Evolutionary conservation across 257 asterid species (phyloP).

Genomic region (Dorcoceras hygrometricum): DNA sequence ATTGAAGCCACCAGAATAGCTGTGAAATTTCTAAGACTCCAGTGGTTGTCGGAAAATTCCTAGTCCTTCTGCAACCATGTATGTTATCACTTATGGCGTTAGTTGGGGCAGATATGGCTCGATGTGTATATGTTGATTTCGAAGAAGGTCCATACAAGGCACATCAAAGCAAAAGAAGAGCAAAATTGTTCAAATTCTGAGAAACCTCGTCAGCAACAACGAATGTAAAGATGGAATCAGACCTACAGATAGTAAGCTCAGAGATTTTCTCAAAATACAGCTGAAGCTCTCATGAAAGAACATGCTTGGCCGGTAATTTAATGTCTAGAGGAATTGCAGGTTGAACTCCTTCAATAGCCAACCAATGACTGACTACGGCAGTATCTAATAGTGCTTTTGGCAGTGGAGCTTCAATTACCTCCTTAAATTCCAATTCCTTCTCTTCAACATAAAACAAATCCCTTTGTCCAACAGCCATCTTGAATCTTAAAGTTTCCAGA

Average conservation of each 20-base stretch:
- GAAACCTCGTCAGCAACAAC: conserved; percentile 15
- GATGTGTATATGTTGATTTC: too few relatives aligned
- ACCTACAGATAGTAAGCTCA: conserved; percentile 9
- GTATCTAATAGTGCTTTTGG: background rate
- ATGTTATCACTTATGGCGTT: conserved; percentile 9
- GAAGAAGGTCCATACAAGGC: conserved; percentile 11
- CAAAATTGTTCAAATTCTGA: conserved; percentile 1
- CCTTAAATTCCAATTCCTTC: too few relatives aligned
- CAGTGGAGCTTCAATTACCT: background rate
- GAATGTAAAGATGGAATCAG: background rate
- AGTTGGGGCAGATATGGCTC: background rate
- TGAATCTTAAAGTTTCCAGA: conserved; percentile 11
- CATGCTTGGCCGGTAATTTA: too few relatives aligned
- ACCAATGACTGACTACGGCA: conserved; percentile 6
- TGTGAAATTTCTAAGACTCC: too few relatives aligned
- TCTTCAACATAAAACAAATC: too few relatives aligned
- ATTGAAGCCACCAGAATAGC: too few relatives aligned
- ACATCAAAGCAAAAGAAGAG: conserved; percentile 15
- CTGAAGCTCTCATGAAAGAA: too few relatives aligned
- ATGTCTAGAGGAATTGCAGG: too few relatives aligned
- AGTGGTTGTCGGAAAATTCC: conserved; percentile 13
- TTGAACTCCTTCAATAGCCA: too few relatives aligned
- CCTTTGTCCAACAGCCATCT: conserved; percentile 6
- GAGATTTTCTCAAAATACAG: conserved; percentile 9
- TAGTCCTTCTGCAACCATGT: conserved; percentile 8